These are phyloP conservation scores for Psilocybe tampanensis DNA, from an alignment of 768 basidiomycete species.

Conservation along the genomic window DNA sequence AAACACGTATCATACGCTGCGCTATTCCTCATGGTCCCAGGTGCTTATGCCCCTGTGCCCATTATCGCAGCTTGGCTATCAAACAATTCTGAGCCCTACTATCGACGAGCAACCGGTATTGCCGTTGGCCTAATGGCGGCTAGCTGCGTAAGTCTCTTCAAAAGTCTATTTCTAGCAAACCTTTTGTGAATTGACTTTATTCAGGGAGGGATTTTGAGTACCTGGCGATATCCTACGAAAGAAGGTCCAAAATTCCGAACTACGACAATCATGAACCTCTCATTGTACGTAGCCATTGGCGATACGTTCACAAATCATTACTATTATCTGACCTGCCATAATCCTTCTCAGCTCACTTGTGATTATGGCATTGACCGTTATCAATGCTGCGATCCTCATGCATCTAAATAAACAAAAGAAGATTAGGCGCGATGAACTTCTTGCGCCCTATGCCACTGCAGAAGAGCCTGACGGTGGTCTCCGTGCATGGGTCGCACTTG, in stretches of 20 bases:
- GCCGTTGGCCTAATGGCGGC: conserved; percentile 36
- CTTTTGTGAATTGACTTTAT: not conserved
- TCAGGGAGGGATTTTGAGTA: conserved; percentile 41
- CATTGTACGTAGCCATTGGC: conserved; percentile 28
- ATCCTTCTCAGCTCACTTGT: conserved; percentile 21
- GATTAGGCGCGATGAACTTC: conserved; percentile 24
- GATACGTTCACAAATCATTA: not conserved
- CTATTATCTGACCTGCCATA: not conserved
- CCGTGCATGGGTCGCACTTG: conserved; percentile 36
- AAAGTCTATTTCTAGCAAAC: not conserved
- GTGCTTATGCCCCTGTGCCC: conserved; percentile 33
- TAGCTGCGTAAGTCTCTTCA: conserved; percentile 29
- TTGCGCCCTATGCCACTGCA: conserved; percentile 30
- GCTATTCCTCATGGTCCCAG: conserved; percentile 36
- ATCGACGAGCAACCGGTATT: conserved; percentile 37
- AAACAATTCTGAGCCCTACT: conserved; percentile 40
- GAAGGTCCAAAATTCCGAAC: conserved; percentile 37
- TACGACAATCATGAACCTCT: conserved; percentile 38
- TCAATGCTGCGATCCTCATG: conserved; percentile 30
- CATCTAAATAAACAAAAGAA: conserved; percentile 28
- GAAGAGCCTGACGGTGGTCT: conserved; percentile 28
- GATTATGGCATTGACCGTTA: conserved; percentile 21
- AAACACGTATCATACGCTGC: conserved; percentile 34
- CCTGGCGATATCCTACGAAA: conserved; percentile 40
- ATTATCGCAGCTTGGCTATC: conserved; percentile 37